Conservation (phyloP, 2,329 filamentous ascomycete species). For the Penicillium sp. region DNA sequence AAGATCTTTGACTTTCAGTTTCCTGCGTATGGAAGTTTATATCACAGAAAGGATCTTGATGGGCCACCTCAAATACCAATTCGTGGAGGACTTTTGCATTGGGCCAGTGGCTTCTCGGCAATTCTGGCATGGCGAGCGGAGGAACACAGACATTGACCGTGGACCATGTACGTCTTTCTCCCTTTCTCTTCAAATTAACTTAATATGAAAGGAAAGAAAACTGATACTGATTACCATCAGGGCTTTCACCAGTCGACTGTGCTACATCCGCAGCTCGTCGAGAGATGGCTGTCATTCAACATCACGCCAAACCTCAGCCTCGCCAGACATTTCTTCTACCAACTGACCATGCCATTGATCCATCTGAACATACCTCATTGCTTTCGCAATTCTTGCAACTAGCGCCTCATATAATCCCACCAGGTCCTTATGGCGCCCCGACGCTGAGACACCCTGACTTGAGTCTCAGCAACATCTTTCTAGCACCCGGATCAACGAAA, state of each 20-base stretch:
- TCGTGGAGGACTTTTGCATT: constrained; percentile 22
- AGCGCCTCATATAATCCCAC: constrained; percentile 17
- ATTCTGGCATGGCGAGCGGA: constrained; percentile 29
- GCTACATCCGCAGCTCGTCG: constrained; percentile 24
- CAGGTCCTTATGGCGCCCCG: constrained; percentile 10
- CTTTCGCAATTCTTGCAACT: constrained; percentile 24
- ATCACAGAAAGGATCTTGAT: constrained; percentile 21
- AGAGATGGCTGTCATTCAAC: constrained; percentile 19
- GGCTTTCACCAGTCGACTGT: constrained; percentile 18
- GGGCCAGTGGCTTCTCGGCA: constrained; percentile 25
- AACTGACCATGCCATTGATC: constrained; percentile 21
- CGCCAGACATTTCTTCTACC: constrained; percentile 25
- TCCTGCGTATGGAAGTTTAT: constrained; percentile 27
- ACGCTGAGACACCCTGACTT: constrained; percentile 27
- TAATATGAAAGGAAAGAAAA: background rate
- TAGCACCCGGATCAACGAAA: constrained; percentile 22
- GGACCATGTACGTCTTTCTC: constrained; percentile 21
- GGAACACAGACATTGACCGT: constrained; percentile 20
- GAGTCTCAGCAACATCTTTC: constrained; percentile 24
- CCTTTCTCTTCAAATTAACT: constrained; percentile 1
- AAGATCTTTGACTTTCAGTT: constrained; percentile 26
- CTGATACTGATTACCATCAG: constrained; percentile 13
- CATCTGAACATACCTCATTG: constrained; percentile 20
- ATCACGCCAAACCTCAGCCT: constrained; percentile 23
- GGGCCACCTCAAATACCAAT: constrained; percentile 15